These are phyloP conservation scores for Lactarius vividus DNA, from an alignment of 768 basidiomycete species.

Conservation along the genomic window DNA sequence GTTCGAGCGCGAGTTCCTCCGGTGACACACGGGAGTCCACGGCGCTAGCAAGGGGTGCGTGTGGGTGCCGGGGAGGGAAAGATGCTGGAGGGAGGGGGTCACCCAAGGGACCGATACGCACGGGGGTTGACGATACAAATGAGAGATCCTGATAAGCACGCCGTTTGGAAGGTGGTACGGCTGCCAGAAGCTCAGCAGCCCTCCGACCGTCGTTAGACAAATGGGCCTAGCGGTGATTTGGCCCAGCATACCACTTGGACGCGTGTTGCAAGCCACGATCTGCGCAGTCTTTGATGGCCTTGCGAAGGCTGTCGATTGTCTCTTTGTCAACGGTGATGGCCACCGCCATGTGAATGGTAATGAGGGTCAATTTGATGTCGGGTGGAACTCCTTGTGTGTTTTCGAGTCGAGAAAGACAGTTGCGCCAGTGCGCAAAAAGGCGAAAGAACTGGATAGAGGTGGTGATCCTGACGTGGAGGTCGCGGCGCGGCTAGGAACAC, in stretches of 20 bases:
- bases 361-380: background rate
- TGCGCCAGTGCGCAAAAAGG: background rate
- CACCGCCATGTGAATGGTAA: constrained; percentile 10
- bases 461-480: background rate
- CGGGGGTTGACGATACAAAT: constrained; percentile 62
- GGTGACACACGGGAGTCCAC: constrained; percentile 7
- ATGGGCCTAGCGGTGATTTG: background rate
- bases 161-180: constrained; percentile 51
- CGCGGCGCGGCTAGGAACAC: background rate
- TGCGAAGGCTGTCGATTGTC: constrained; percentile 54
- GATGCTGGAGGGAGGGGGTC: constrained; percentile 22
- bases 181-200: constrained; percentile 73
- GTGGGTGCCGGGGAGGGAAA: constrained; percentile 21
- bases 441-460: background rate
- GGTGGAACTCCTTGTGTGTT: background rate
- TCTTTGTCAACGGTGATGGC: constrained; percentile 43
- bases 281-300: constrained; percentile 67
- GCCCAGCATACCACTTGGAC: constrained; percentile 65
- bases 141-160: constrained; percentile 33
- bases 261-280: constrained; percentile 68
- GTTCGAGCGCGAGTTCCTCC: too few species aligned
- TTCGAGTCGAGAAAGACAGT: background rate
- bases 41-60: constrained; percentile 23
- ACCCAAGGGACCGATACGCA: constrained; percentile 35
- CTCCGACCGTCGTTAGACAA: constrained; percentile 38